A percentile compares a stretch with the other conserved stretches of the same genome.
phyloP scores from a whole-genome alignment of 1,284 basidiomycete species.

The Pholiota adiposa region DNA sequence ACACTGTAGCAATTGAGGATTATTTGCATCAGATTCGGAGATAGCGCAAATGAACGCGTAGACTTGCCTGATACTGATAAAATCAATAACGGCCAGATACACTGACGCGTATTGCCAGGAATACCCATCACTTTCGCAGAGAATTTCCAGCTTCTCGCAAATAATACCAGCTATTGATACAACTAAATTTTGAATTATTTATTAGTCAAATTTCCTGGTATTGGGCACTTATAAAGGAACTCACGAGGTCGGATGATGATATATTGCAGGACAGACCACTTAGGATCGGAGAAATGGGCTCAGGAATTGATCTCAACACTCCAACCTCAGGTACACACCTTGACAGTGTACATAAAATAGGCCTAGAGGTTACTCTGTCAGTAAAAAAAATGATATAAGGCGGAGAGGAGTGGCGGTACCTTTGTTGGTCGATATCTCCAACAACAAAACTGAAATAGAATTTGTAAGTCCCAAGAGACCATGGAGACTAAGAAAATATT shows the following conservation, averaged over 20 bases:
- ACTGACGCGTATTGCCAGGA: constrained; percentile 68
- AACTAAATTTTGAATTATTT: constrained; percentile 25
- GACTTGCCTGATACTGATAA: constrained; percentile 74
- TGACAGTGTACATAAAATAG: constrained; percentile 89
- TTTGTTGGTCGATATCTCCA: constrained; percentile 85
- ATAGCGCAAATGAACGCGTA: not conserved
- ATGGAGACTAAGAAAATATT: constrained; percentile 12
- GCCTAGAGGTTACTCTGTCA: constrained; percentile 42
- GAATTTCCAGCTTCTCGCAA: constrained; percentile 65
- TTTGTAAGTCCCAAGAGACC: not conserved
- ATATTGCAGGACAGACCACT: constrained; percentile 87
- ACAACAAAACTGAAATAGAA: constrained; percentile 59
- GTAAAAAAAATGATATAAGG: constrained; percentile 1
- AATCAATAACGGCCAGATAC: constrained; percentile 75
- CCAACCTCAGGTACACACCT: constrained; percentile 46
- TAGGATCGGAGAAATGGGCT: constrained; percentile 3
- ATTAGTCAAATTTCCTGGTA: not conserved
- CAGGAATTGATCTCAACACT: not conserved
- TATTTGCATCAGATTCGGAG: not conserved
- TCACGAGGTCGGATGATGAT: constrained; percentile 77
- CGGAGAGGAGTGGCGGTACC: constrained; percentile 36
- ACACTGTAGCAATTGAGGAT: constrained; percentile 50
- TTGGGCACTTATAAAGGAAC: not conserved
- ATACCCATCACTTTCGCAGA: constrained; percentile 68
- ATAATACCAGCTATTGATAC: constrained; percentile 78